These are phyloP conservation scores for Pseudocercospora macadamiae DNA, from an alignment of 2,329 filamentous ascomycete species.

Conservation along the genomic window DNA sequence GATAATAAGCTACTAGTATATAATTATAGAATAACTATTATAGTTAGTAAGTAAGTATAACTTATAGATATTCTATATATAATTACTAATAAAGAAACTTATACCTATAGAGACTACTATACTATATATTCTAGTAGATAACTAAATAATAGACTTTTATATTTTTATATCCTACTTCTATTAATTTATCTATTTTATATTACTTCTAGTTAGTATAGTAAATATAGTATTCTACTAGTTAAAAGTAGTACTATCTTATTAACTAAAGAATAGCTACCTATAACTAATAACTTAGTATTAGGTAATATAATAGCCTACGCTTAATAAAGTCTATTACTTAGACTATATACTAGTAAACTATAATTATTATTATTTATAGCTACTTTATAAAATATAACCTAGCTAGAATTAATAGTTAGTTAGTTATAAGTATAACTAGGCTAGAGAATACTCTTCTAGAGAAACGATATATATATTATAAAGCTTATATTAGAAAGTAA, in stretches of 20 bases:
- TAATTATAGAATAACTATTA: not conserved
- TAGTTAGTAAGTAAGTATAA: not conserved
- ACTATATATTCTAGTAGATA: not conserved
- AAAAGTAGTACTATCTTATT: not conserved
- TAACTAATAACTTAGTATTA: not conserved
- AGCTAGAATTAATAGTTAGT: not conserved
- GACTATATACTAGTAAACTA: not conserved
- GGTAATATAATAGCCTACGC: not conserved
- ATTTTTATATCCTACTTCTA: not conserved
- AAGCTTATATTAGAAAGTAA: not conserved
- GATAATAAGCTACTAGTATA: not conserved
- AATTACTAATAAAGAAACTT: not conserved
- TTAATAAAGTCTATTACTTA: not conserved
- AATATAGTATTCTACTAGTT: not conserved
- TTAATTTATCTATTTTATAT: not conserved
- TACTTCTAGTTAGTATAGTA: not conserved
- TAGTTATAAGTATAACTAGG: not conserved
- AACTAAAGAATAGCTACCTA: not conserved
- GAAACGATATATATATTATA: not conserved
- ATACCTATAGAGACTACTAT: not conserved
- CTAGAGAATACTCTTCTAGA: not conserved
- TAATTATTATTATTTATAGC: not conserved
- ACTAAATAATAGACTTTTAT: not conserved
- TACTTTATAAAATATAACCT: not conserved
- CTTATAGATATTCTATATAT: not conserved